Evolutionary conservation across 1,284 basidiomycete genomes (phyloP).

Genomic region (Leccinum fuscescens): DNA sequence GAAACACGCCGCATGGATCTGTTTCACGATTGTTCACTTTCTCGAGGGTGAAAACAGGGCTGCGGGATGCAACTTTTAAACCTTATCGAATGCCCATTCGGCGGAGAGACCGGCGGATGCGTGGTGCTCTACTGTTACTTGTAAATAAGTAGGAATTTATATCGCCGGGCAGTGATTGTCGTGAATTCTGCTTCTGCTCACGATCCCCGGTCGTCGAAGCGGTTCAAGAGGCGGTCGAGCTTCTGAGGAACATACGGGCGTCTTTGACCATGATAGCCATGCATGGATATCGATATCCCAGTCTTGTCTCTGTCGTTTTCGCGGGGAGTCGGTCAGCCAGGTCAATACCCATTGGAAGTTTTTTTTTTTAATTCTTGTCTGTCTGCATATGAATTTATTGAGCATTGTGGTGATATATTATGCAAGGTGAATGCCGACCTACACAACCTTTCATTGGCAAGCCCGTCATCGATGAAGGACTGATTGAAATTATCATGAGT

Average conservation of each 20-base stretch:
- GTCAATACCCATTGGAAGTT: background rate
- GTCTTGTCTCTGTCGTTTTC: background rate
- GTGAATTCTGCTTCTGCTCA: background rate
- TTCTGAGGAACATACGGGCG: background rate
- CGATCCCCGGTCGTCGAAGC: background rate
- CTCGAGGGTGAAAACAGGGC: background rate
- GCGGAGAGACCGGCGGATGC: background rate
- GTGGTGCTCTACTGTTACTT: background rate
- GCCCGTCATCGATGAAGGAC: background rate
- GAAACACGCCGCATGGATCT: background rate
- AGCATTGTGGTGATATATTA: background rate
- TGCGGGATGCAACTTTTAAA: background rate
- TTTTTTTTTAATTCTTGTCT: background rate
- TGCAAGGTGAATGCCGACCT: background rate
- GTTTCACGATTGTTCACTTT: background rate
- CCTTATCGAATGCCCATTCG: background rate
- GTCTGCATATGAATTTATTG: background rate
- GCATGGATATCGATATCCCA: background rate
- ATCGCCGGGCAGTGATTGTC: background rate
- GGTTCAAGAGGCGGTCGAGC: background rate
- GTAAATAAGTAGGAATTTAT: background rate
- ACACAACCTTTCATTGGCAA: background rate
- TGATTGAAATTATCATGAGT: background rate
- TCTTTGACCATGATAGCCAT: background rate
- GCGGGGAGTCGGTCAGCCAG: background rate